Percentiles rank a stretch among this genome's conserved stretches.
These are phyloP conservation scores for Phlebiopsis flavidoalba DNA, from an alignment of 768 basidiomycete genomes.

Conservation along the genomic window DNA sequence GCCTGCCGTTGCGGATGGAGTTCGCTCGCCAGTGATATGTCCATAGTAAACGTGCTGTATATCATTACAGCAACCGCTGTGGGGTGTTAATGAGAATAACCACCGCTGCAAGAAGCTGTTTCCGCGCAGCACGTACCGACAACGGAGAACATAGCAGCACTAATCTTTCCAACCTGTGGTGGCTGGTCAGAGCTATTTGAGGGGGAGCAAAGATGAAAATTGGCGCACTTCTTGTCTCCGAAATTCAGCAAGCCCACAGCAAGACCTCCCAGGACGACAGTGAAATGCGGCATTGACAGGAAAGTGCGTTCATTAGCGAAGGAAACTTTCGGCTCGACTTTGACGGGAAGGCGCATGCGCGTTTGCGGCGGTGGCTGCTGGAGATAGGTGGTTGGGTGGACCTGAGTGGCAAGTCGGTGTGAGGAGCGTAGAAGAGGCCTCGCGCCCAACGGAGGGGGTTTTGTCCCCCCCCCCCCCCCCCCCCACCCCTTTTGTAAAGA, in stretches of 20 bases:
- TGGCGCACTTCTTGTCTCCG: slow-evolving; percentile 83
- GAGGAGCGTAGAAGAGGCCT: not conserved
- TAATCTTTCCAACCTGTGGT: slow-evolving; percentile 83
- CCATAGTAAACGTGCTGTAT: slow-evolving; percentile 88
- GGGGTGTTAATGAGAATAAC: not conserved
- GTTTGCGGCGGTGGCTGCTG: slow-evolving; percentile 68
- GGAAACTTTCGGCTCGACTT: slow-evolving; percentile 92
- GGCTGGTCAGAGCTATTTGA: not conserved
- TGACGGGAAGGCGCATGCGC: slow-evolving; percentile 86
- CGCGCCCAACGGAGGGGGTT: not conserved
- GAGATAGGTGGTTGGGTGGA: slow-evolving; percentile 91
- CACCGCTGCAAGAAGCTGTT: not conserved
- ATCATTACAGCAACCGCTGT: slow-evolving; percentile 95
- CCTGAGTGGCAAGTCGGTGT: slow-evolving; percentile 62
- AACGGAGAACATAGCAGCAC: slow-evolving; percentile 92
- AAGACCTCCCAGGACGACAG: slow-evolving; percentile 94
- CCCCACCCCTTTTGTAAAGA: not conserved
- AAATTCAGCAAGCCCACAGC: slow-evolving; percentile 96
- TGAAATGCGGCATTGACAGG: slow-evolving; percentile 97
- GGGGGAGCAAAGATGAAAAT: not conserved
- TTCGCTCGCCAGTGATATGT: slow-evolving; percentile 97
- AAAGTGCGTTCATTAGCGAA: slow-evolving; percentile 96
- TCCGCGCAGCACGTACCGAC: slow-evolving; percentile 59
- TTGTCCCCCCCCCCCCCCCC: too few relatives aligned
- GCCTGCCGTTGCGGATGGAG: slow-evolving; percentile 85